Base-by-base conservation (phyloP, 768 basidiomycete genomes). In the Pleurotus giganteus region DNA sequence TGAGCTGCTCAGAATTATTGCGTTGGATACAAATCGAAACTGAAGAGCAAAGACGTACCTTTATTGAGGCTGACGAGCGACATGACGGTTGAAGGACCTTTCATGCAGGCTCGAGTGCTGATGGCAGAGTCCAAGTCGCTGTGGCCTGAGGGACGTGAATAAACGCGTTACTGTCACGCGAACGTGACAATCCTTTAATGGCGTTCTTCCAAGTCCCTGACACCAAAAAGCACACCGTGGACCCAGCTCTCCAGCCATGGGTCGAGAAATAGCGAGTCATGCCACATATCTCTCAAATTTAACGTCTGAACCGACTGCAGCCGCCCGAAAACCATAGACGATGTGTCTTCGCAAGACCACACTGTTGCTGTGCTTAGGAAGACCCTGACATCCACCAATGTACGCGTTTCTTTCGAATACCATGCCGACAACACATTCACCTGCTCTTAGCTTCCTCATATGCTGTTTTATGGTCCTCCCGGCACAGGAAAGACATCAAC, bases 401-500 rank as follows among this genome's bases (percentile, higher is more conserved):
- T 97, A 65, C 6, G 69, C 15, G 41, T 17, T 26, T 52, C 23
- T 12, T 44, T 34, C n/a, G 23, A 31, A 15, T n/a, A 9, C 7
- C 4, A 2, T 27, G 41, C 12, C 21, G n/a, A 5, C n/a, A 44
- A 19, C 34, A 7, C 17, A 29, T 13, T 28, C 3, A 32, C 27
- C 21, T 44, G 11, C 45, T n/a, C 32, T 8, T 66, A 99, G 97
- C 79, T 99, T 49, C 96, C 97, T 4, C 97, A 99, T 66, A 98
- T 98, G 95, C 76, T 99, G 44, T 99, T 99, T 77, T 99, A 99
- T 61, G 97, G 97, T 1, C 97, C 97, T 27, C 97, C 97, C 13
- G 97, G 97, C 28, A 98, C 96, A 11, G 97, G 97, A 37, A 99
- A 99, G 71, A 99, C 97, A 11, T 96, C 93, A 37, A 98, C 97